Conservation (phyloP, 2,329 filamentous ascomycete species). For the Pseudohalonectria lignicola region DNA sequence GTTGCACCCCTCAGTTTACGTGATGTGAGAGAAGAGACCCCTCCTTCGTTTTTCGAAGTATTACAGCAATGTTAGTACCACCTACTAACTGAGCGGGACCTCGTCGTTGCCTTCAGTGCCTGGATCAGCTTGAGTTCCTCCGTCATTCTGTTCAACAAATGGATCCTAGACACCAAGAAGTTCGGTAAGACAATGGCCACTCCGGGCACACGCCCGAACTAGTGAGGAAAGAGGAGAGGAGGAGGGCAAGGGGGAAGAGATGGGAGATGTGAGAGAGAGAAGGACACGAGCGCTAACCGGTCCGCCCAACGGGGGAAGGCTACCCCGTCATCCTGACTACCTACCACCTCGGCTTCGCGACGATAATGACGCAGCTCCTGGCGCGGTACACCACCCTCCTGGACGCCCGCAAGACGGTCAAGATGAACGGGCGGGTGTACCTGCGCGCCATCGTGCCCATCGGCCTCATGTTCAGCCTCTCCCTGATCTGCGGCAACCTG, state of each 20-base stretch:
- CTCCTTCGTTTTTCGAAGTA: too few species aligned
- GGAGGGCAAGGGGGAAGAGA: not conserved
- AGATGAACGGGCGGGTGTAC: constrained; percentile 94
- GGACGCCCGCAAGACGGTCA: constrained; percentile 89
- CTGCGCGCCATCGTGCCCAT: constrained; percentile 90
- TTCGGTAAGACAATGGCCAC: constrained; percentile 56
- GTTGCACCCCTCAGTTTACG: constrained; percentile 78
- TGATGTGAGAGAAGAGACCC: constrained; percentile 42
- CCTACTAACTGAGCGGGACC: too few species aligned
- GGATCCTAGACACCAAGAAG: constrained; percentile 75
- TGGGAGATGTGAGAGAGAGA: not conserved
- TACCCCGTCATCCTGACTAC: constrained; percentile 79
- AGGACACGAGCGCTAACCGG: not conserved
- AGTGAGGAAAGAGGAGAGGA: not conserved
- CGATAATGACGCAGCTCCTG: constrained; percentile 86
- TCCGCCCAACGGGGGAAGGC: too few species aligned
- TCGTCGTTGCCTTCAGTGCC: constrained; percentile 52
- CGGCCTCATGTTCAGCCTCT: constrained; percentile 90
- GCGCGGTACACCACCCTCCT: constrained; percentile 82
- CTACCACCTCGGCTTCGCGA: constrained; percentile 91
- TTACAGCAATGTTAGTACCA: too few species aligned
- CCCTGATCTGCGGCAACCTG: constrained; percentile 91
- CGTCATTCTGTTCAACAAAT: constrained; percentile 99
- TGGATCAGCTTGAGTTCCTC: constrained; percentile 92
- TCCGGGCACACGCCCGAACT: not conserved